phyloP scores from a whole-genome alignment of 345 rosid species.

The Stellera chamaejasme region DNA sequence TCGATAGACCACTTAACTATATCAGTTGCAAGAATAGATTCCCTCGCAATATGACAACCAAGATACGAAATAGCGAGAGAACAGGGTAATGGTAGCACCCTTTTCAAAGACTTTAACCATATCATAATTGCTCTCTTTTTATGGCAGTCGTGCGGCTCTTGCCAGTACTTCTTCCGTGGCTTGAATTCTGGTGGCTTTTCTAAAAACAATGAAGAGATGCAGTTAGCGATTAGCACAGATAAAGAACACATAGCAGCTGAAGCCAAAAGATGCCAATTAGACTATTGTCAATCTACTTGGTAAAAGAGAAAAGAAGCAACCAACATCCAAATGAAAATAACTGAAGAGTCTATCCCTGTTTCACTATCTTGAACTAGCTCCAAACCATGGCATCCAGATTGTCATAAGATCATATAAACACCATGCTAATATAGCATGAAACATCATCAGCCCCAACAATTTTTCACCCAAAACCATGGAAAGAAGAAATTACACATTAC shows the following conservation, averaged over 20 bases:
- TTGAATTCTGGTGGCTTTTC: constrained; percentile 27
- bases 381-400: too few relatives aligned
- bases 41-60: constrained; percentile 67
- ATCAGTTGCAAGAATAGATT: constrained; percentile 61
- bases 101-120: constrained; percentile 52
- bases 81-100: constrained; percentile 39
- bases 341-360: too few relatives aligned
- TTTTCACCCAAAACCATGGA: too few relatives aligned
- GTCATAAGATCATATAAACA: too few relatives aligned
- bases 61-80: constrained; percentile 65
- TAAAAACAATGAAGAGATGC: not conserved
- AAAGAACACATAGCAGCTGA: not conserved
- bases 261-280: too few relatives aligned
- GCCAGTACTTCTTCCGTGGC: constrained; percentile 13
- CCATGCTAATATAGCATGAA: too few relatives aligned
- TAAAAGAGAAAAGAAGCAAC: too few relatives aligned
- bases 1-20: constrained; percentile 58
- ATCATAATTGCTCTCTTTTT: constrained; percentile 57
- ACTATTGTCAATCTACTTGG: too few relatives aligned
- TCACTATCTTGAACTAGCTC: too few relatives aligned
- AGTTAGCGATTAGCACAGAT: not conserved
- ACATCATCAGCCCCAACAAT: too few relatives aligned
- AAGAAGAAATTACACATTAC: too few relatives aligned
- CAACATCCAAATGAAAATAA: too few relatives aligned
- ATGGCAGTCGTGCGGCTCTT: constrained; percentile 42